These are phyloP conservation scores for Yarrowia alimentaria DNA, from an alignment of 805 yeast species.

Conservation along the genomic window DNA sequence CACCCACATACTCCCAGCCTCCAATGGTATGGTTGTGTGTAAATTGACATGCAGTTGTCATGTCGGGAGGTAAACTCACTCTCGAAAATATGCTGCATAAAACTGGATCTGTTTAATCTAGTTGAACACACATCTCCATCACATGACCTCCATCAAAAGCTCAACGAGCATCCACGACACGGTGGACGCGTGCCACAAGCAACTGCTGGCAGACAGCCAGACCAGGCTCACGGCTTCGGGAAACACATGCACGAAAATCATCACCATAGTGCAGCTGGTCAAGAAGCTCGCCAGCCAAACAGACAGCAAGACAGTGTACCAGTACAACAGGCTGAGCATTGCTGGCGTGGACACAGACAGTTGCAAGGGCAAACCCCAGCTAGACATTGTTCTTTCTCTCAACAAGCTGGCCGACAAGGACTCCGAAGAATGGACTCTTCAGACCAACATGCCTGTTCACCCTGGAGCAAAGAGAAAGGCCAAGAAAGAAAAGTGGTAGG, in stretches of 20 bases:
- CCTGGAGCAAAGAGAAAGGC: not conserved
- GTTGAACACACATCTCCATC: too few species aligned
- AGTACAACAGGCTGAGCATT: constrained; percentile 31
- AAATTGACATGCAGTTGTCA: too few species aligned
- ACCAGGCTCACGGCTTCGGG: constrained; percentile 27
- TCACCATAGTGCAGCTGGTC: constrained; percentile 33
- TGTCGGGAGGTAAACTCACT: too few species aligned
- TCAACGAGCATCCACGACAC: constrained; percentile 18
- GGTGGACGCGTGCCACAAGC: constrained; percentile 9
- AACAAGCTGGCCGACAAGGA: constrained; percentile 3
- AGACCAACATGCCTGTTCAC: constrained; percentile 9
- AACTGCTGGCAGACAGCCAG: not conserved
- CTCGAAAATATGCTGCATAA: too few species aligned
- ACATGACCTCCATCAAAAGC: too few species aligned
- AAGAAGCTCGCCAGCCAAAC: constrained; percentile 28
- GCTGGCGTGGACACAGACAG: not conserved
- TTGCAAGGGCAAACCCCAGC: too few species aligned
- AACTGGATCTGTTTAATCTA: too few species aligned
- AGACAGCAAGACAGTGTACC: constrained; percentile 27
- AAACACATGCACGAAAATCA: constrained; percentile 32
- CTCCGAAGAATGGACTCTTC: constrained; percentile 10
- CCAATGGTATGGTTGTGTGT: too few species aligned
- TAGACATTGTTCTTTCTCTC: constrained; percentile 28
- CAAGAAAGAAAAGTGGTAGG: constrained; percentile 1
- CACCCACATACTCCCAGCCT: too few species aligned